Conservation (phyloP, 257 asterid species). For the Prunella vulgaris region DNA sequence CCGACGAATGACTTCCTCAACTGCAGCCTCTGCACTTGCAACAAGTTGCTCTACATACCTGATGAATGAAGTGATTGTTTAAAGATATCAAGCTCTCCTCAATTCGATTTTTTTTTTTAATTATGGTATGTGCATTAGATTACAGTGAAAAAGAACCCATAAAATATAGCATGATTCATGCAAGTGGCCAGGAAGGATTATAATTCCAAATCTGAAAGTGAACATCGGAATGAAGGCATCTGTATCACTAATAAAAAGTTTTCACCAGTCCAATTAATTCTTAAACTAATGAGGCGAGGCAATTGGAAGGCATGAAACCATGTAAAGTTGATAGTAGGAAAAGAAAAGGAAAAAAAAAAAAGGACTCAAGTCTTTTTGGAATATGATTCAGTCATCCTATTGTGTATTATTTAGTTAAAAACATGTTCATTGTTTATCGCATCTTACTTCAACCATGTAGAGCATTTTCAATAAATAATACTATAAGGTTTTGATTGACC, state of each 20-base stretch:
- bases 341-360: too few species aligned
- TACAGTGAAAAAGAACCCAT: background rate
- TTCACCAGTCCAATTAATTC: background rate
- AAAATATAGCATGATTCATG: background rate
- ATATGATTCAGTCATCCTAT: background rate
- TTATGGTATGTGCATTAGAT: background rate
- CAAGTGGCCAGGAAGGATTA: background rate
- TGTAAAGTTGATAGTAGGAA: background rate
- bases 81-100: background rate
- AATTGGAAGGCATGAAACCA: background rate
- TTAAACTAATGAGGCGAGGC: background rate
- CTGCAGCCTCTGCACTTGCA: slow-evolving; percentile 98
- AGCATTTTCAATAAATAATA: background rate
- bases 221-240: background rate
- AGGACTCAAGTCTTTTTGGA: background rate
- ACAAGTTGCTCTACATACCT: slow-evolving; percentile 96
- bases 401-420: background rate
- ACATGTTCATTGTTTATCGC: background rate
- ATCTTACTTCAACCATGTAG: background rate
- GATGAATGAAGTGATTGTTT: slow-evolving; percentile 24
- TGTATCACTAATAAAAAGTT: background rate
- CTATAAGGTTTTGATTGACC: background rate
- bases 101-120: background rate
- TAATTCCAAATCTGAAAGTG: background rate
- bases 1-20: slow-evolving; percentile 84